Evolutionary conservation across 1,139 yeast species (phyloP).

Genomic region (Protomyces inundatus): DNA sequence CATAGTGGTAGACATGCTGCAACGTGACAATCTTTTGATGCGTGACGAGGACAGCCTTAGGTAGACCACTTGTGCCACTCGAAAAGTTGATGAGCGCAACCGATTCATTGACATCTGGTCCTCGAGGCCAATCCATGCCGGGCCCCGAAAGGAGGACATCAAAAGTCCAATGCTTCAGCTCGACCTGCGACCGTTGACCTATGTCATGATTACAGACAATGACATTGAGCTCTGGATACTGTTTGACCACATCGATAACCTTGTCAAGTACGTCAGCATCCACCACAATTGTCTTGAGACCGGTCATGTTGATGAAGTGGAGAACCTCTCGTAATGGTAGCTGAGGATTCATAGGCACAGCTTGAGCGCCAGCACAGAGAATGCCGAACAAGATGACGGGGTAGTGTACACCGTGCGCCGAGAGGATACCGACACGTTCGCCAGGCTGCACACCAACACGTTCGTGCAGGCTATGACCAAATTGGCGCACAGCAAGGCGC

Average conservation of each 20-base stretch:
- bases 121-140: constrained; percentile 3
- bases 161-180: background rate
- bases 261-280: background rate
- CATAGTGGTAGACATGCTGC: background rate
- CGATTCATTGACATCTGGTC: background rate
- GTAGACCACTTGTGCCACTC: constrained; percentile 66
- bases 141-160: background rate
- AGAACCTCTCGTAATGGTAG: background rate
- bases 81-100: background rate
- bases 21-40: constrained; percentile 39
- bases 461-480: background rate
- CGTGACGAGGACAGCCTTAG: constrained; percentile 53
- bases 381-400: constrained; percentile 1
- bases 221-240: background rate
- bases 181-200: background rate
- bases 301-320: background rate
- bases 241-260: background rate
- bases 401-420: constrained; percentile 3
- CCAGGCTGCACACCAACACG: background rate
- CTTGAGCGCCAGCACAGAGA: constrained; percentile 6
- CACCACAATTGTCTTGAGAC: background rate
- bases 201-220: background rate
- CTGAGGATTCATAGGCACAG: background rate
- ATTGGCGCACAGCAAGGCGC: background rate
- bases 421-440: background rate